phyloP scores from a whole-genome alignment of 768 basidiomycete species.

The Megacollybia marginata region DNA sequence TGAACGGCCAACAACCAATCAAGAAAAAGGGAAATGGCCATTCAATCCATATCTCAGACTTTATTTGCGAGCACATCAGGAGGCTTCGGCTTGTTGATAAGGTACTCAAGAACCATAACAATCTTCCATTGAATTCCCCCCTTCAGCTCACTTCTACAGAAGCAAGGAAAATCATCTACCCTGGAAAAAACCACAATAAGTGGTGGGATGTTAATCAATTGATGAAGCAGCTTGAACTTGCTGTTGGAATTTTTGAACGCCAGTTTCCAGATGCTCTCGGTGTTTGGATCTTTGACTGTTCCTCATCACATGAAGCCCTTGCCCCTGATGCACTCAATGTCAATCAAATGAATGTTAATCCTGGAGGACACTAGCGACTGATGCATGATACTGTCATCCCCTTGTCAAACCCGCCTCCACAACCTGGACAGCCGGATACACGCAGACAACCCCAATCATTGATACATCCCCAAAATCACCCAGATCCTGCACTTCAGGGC shows the following conservation, averaged over 20 bases:
- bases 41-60: constrained; percentile 13
- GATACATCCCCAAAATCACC: constrained; percentile 6
- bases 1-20: too few relatives aligned
- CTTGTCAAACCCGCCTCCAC: background rate
- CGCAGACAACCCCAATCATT: constrained; percentile 4
- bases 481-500: constrained; percentile 4
- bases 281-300: constrained; percentile 19
- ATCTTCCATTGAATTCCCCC: constrained; percentile 1
- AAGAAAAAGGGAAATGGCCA: too few relatives aligned
- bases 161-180: constrained; percentile 14
- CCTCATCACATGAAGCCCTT: constrained; percentile 16
- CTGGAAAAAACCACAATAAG: constrained; percentile 13
- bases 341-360: constrained; percentile 17
- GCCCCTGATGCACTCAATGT: constrained; percentile 16
- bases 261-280: constrained; percentile 11
- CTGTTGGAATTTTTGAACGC: constrained; percentile 12
- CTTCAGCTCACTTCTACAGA: constrained; percentile 2
- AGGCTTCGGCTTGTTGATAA: constrained; percentile 5
- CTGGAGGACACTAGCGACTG: constrained; percentile 14
- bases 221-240: constrained; percentile 9
- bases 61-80: constrained; percentile 12
- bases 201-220: constrained; percentile 17
- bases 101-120: constrained; percentile 5
- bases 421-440: too few relatives aligned
- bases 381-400: constrained; percentile 14